These are phyloP conservation scores for Cyanophora paradoxa DNA, from an alignment of 78 protist genomes.

Conservation along the genomic window DNA sequence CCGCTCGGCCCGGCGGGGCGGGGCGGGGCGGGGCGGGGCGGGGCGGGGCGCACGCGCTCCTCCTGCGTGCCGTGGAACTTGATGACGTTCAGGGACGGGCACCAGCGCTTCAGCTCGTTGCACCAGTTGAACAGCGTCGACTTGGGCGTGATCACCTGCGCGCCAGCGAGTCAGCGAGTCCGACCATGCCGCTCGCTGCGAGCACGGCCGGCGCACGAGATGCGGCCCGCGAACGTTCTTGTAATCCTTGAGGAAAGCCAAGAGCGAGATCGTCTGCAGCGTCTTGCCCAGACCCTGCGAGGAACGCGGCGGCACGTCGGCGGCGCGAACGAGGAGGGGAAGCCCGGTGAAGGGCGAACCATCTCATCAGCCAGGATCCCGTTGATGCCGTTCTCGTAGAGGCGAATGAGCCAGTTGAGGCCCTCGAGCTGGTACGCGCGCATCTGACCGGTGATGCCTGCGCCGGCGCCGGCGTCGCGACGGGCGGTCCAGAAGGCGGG, in stretches of 20 bases:
- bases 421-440: conserved; percentile 80
- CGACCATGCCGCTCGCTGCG: too few relatives aligned
- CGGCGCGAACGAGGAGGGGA: background rate
- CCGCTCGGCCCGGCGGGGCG: background rate
- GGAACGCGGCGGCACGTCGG: background rate
- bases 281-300: conserved; percentile 86
- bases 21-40: background rate
- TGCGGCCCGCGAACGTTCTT: conserved; percentile 67
- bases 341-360: background rate
- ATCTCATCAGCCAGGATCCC: conserved; percentile 55
- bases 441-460: background rate
- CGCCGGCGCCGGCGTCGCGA: background rate
- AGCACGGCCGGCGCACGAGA: conserved; percentile 7
- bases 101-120: conserved; percentile 37
- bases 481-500: background rate
- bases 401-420: conserved; percentile 67
- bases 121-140: conserved; percentile 79
- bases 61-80: conserved; percentile 75
- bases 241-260: conserved; percentile 64
- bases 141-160: conserved; percentile 88
- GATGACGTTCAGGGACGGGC: conserved; percentile 26
- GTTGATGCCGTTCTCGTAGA: conserved; percentile 27
- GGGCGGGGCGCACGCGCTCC: conserved; percentile 42
- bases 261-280: conserved; percentile 73
- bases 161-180: too few relatives aligned